phyloP scores from a whole-genome alignment of 352 stramenopile species.

The Saprolegnia diclina region DNA sequence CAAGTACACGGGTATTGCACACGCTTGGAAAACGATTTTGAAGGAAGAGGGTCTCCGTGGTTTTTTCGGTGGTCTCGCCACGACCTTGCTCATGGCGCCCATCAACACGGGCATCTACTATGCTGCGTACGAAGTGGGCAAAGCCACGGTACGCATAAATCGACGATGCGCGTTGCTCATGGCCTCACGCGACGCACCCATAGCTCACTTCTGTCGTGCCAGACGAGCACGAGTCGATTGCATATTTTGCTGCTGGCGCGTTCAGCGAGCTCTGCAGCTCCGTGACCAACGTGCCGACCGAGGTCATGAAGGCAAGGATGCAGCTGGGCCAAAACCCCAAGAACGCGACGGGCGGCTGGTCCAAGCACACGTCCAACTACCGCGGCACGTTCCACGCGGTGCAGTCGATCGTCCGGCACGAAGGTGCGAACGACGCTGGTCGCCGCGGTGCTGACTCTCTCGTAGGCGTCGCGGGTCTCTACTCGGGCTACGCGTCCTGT shows the following conservation, averaged over 20 bases:
- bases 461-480: slow-evolving; percentile 38
- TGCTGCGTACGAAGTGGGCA: slow-evolving; percentile 71
- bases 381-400: slow-evolving; percentile 50
- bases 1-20: slow-evolving; percentile 62
- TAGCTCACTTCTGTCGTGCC: slow-evolving; percentile 30
- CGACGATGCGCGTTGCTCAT: slow-evolving; percentile 30
- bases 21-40: slow-evolving; percentile 55
- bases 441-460: not conserved
- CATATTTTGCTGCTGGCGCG: slow-evolving; percentile 67
- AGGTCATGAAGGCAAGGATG: slow-evolving; percentile 77
- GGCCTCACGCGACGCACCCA: not conserved
- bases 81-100: slow-evolving; percentile 65
- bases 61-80: slow-evolving; percentile 65
- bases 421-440: slow-evolving; percentile 37
- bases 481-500: slow-evolving; percentile 67
- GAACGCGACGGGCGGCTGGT: slow-evolving; percentile 53
- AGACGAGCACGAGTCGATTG: slow-evolving; percentile 43
- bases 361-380: slow-evolving; percentile 75
- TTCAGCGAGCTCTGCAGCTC: slow-evolving; percentile 64
- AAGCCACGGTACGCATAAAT: slow-evolving; percentile 30
- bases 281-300: slow-evolving; percentile 58
- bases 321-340: slow-evolving; percentile 69
- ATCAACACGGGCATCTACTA: slow-evolving; percentile 74
- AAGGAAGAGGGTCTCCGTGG: slow-evolving; percentile 66
- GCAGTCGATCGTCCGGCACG: slow-evolving; percentile 50